These are phyloP conservation scores for Rhizoclosmatium sp. DNA, from an alignment of 192 early-diverging fungal species.

Conservation along the genomic window DNA sequence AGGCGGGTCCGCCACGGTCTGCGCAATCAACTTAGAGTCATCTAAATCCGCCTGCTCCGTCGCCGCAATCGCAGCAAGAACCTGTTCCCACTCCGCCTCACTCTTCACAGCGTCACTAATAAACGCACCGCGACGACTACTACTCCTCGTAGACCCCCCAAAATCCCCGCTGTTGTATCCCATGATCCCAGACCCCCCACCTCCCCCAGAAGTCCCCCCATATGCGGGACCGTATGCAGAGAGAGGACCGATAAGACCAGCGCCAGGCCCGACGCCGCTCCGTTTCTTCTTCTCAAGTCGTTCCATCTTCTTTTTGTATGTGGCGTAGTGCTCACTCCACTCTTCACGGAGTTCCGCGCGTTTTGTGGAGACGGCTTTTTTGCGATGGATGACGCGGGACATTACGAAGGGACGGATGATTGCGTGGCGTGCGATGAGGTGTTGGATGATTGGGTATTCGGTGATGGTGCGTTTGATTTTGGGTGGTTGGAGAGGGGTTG, in stretches of 20 bases:
- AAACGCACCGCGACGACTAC: slow-evolving; percentile 34
- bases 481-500: no score
- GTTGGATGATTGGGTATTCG: slow-evolving; percentile 17
- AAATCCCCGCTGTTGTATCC: not conserved
- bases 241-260: no score
- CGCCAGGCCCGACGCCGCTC: not conserved
- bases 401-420: slow-evolving; percentile 20
- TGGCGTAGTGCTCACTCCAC: slow-evolving; percentile 30
- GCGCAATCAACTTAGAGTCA: slow-evolving; percentile 31
- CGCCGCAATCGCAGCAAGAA: slow-evolving; percentile 49
- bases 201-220: not conserved
- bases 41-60: slow-evolving; percentile 27
- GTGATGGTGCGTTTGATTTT: slow-evolving; percentile 21
- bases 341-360: slow-evolving; percentile 26
- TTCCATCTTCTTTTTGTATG: slow-evolving; percentile 35
- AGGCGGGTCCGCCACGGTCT: slow-evolving; percentile 29
- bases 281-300: slow-evolving; percentile 35
- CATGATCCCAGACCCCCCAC: not conserved
- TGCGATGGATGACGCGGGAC: not conserved
- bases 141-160: not conserved
- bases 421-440: slow-evolving; percentile 15
- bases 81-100: slow-evolving; percentile 60
- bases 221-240: not conserved
- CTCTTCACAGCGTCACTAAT: slow-evolving; percentile 56
- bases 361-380: slow-evolving; percentile 25